Percentiles rank a stretch among this genome's conserved stretches.
Evolutionary conservation across 2,329 filamentous ascomycete genomes (phyloP).

Genomic region (Fusarium cyanostomum): DNA sequence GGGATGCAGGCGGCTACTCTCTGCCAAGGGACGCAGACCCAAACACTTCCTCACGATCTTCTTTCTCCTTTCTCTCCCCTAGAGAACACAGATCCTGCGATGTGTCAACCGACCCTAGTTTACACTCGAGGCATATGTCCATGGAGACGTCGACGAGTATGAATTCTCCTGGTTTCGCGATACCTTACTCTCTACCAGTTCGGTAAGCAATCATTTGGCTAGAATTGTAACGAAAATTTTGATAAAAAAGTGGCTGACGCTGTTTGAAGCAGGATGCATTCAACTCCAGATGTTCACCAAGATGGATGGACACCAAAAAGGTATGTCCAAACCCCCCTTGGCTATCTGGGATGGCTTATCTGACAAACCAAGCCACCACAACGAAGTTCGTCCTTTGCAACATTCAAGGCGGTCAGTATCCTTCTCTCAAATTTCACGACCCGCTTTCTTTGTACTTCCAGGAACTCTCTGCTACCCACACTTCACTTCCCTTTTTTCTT

Average conservation of each 20-base stretch:
- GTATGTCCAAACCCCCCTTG: conserved; percentile 12
- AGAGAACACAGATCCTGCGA: conserved; percentile 39
- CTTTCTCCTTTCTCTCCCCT: conserved; percentile 35
- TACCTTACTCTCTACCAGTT: conserved; percentile 37
- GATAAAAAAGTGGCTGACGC: conserved; percentile 14
- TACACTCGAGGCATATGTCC: conserved; percentile 47
- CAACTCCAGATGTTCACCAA: conserved; percentile 33
- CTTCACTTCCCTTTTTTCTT: too few species aligned
- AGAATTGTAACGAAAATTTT: neutral
- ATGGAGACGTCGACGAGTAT: conserved; percentile 42
- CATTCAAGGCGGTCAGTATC: conserved; percentile 38
- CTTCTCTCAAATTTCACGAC: too few species aligned
- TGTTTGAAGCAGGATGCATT: conserved; percentile 32
- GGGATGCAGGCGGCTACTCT: conserved; percentile 62
- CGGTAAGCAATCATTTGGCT: conserved; percentile 34
- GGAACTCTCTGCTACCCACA: too few species aligned
- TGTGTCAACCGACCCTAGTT: conserved; percentile 18
- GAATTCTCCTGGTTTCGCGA: conserved; percentile 10
- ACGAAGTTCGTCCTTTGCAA: conserved; percentile 30
- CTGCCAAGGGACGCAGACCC: conserved; percentile 54
- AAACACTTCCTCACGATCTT: conserved; percentile 43
- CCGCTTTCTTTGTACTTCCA: too few species aligned
- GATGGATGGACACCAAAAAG: conserved; percentile 35
- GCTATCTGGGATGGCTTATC: neutral
- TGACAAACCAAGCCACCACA: conserved; percentile 21